Base-by-base conservation (phyloP, 78 protist species). In the Planoprotostelium fungivorum region DNA sequence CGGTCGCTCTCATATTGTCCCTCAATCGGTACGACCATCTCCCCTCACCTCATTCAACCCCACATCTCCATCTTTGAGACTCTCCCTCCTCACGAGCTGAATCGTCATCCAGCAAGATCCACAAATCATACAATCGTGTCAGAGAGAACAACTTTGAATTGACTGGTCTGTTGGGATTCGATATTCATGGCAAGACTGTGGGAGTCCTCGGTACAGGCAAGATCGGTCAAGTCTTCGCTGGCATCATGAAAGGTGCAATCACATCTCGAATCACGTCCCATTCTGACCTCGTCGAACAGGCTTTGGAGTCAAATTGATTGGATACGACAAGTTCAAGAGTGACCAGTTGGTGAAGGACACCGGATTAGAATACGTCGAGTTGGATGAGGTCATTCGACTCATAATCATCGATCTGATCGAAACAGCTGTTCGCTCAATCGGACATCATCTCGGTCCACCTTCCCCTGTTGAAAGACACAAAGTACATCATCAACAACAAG, bases 151-250 rank as follows among this genome's bases (percentile, higher is more conserved):
- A 97, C 85, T 97, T 94, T 34, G 83, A 36, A 34, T 89, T 97
- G 1, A 37, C 34, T 34, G 97, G 96, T 28, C 91, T 97, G 34
- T 91, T 88, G 1, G 98, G 98, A 37, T 92, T 91, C 51, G 96
- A 97, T 28, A 83, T 97, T 87, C 28, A 35, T 28, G 91, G 89
- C 28, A 89, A 84, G 36, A 94, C 94, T 0, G 93, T 91, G 63
- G 96, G 96, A 63, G 63, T 95, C 31, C 10, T 91, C 85, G 98
- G 97, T 29, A 93, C 97, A 84, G 97, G 97, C 36, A 89, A 89
- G 36, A 96, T 96, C 84, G 98, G 98, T 28, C 36, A 39, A 29
- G 28, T 36, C 37, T 35, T 87, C 28, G 88, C 90, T 38, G 31
- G 83, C 35, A 91, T 94, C 0, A 38, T 94, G 0, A 29, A 51